These are phyloP conservation scores for Silene latifolia DNA, from an alignment of 148 eudicot genomes.

Conservation along the genomic window DNA sequence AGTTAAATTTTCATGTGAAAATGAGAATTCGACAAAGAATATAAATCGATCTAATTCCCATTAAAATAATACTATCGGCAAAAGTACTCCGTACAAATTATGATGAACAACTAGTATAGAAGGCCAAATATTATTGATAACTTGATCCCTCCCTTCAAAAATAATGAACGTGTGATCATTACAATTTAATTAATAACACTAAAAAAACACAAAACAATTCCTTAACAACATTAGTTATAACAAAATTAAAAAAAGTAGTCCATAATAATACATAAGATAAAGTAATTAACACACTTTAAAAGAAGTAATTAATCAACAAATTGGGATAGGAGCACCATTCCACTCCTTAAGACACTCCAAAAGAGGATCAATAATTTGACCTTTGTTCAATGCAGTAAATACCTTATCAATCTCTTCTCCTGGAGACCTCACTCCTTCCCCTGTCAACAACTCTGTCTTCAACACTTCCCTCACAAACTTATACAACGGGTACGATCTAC, in stretches of 20 bases:
- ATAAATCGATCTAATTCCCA: too few relatives aligned
- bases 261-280: not conserved
- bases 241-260: slow-evolving; percentile 9
- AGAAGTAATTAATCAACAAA: slow-evolving; percentile 32
- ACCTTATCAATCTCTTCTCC: slow-evolving; percentile 80
- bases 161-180: slow-evolving; percentile 7
- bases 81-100: too few relatives aligned
- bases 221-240: not conserved
- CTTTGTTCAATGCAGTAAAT: slow-evolving; percentile 58
- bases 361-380: slow-evolving; percentile 65
- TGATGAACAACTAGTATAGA: too few relatives aligned
- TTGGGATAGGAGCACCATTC: slow-evolving; percentile 84
- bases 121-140: not conserved
- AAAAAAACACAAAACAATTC: slow-evolving; percentile 13
- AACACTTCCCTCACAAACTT: slow-evolving; percentile 61
- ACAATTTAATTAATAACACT: slow-evolving; percentile 4
- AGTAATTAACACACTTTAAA: not conserved
- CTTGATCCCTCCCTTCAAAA: slow-evolving; percentile 3
- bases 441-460: slow-evolving; percentile 49
- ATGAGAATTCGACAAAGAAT: too few relatives aligned
- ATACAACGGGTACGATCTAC: slow-evolving; percentile 76
- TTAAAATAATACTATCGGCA: too few relatives aligned
- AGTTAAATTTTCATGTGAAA: too few relatives aligned
- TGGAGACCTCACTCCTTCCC: slow-evolving; percentile 59
- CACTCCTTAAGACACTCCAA: slow-evolving; percentile 69